Evolutionary conservation across 2,329 filamentous ascomycete genomes (phyloP).

Genomic region (Apiospora pterosperma): DNA sequence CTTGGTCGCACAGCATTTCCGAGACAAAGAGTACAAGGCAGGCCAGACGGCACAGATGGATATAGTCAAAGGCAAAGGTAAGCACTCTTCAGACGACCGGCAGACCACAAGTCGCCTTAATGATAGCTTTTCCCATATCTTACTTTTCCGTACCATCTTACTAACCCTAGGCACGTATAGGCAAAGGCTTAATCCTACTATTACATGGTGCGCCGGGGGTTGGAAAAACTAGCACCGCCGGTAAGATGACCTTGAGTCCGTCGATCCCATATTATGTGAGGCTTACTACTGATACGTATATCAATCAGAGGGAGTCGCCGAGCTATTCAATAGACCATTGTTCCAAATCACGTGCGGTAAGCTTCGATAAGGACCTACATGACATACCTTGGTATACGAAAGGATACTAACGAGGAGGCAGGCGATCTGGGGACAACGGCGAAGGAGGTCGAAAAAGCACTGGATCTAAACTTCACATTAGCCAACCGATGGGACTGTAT

Average conservation of each 20-base stretch:
- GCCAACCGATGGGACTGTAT: not conserved
- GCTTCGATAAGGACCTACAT: not conserved
- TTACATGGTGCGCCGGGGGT: slow-evolving; percentile 17
- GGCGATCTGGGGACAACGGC: slow-evolving; percentile 24
- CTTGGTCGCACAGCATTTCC: slow-evolving; percentile 28
- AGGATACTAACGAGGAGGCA: not conserved
- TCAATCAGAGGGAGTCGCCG: slow-evolving; percentile 13
- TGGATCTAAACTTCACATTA: slow-evolving; percentile 11
- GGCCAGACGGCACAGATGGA: slow-evolving; percentile 19
- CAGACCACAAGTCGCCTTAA: too few relatives aligned
- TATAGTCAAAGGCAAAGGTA: slow-evolving; percentile 30
- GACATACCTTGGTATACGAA: slow-evolving; percentile 21
- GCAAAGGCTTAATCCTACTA: slow-evolving; percentile 15
- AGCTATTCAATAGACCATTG: slow-evolving; percentile 11
- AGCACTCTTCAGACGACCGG: too few relatives aligned
- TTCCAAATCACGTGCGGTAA: slow-evolving; percentile 21
- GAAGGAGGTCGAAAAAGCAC: slow-evolving; percentile 20
- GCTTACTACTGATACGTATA: not conserved
- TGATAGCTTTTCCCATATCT: too few relatives aligned
- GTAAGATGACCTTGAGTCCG: slow-evolving; percentile 1
- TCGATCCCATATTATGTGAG: rapidly evolving
- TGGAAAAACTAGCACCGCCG: slow-evolving; percentile 16
- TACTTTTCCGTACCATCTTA: not conserved
- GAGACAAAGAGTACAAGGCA: slow-evolving; percentile 18
- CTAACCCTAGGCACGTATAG: not conserved